phyloP scores from a whole-genome alignment of 305 asterid species.

The Solanum aculeatissimum region DNA sequence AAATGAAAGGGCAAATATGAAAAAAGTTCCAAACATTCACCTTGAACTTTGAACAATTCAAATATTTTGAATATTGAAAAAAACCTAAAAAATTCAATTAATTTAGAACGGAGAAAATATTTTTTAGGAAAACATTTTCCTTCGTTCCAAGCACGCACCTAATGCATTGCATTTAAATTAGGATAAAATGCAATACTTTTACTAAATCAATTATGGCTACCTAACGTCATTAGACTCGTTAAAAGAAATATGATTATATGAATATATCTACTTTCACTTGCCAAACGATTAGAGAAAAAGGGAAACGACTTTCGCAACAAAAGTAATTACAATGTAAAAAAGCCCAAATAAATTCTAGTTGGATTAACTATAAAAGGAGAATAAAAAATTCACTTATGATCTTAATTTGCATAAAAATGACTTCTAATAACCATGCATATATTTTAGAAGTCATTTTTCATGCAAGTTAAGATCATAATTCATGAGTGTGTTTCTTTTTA shows the following conservation, averaged over 20 bases:
- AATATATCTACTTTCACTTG: neutral
- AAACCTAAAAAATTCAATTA: too few species aligned
- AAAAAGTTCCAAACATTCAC: too few species aligned
- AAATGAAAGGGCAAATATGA: too few species aligned
- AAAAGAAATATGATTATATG: neutral
- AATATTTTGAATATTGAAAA: too few species aligned
- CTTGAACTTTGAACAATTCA: too few species aligned
- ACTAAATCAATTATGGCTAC: neutral
- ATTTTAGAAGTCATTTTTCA: neutral
- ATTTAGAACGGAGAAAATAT: too few species aligned
- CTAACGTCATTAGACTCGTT: neutral
- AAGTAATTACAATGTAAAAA: neutral
- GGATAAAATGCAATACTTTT: neutral
- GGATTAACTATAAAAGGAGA: neutral
- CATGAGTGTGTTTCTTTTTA: neutral
- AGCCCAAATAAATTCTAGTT: neutral
- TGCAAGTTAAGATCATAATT: neutral
- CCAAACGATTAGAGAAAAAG: neutral
- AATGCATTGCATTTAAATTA: neutral
- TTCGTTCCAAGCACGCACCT: neutral
- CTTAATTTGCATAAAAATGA: too few species aligned
- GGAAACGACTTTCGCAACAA: neutral
- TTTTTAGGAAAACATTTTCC: neutral
- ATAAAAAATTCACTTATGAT: neutral
- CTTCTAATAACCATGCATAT: too few species aligned